A percentile compares a stretch with the other conserved stretches of the same genome.
These are phyloP conservation scores for Rosa chinensis DNA, from an alignment of 306 rosid species.

Conservation along the genomic window DNA sequence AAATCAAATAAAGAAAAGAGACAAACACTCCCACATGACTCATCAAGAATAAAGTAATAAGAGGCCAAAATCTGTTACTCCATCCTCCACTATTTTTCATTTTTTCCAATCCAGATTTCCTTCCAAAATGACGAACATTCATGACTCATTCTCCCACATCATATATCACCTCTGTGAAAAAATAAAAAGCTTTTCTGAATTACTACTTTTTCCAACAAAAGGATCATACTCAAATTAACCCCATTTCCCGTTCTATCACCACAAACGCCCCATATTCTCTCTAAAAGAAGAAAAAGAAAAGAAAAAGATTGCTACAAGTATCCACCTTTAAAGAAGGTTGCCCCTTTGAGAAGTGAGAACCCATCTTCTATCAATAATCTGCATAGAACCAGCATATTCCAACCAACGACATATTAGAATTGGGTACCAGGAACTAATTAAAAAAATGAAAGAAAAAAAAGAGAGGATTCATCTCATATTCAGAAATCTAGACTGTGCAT, in stretches of 20 bases:
- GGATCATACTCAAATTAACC: constrained; percentile 39
- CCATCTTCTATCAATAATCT: constrained; percentile 62
- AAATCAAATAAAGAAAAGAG: too few species aligned
- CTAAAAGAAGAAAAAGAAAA: constrained; percentile 9
- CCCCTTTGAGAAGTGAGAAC: constrained; percentile 26
- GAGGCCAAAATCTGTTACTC: constrained; percentile 26
- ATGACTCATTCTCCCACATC: constrained; percentile 28
- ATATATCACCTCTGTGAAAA: constrained; percentile 35
- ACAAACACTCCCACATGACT: too few species aligned
- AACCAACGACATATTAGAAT: constrained; percentile 31
- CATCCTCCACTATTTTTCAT: background rate
- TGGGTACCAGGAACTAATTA: background rate
- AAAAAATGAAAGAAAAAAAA: background rate
- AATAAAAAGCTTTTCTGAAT: constrained; percentile 11
- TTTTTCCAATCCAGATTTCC: constrained; percentile 23
- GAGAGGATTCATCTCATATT: constrained; percentile 12
- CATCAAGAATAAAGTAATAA: too few species aligned
- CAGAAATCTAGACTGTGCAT: constrained; percentile 21
- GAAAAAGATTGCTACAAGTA: constrained; percentile 35
- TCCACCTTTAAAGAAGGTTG: constrained; percentile 38
- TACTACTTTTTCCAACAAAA: constrained; percentile 21
- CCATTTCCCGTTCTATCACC: constrained; percentile 37
- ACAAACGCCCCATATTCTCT: constrained; percentile 33
- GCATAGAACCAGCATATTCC: constrained; percentile 41
- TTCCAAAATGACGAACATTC: constrained; percentile 40